Evolutionary conservation across 805 yeast genomes (phyloP).

Genomic region (Candida quercuum): DNA sequence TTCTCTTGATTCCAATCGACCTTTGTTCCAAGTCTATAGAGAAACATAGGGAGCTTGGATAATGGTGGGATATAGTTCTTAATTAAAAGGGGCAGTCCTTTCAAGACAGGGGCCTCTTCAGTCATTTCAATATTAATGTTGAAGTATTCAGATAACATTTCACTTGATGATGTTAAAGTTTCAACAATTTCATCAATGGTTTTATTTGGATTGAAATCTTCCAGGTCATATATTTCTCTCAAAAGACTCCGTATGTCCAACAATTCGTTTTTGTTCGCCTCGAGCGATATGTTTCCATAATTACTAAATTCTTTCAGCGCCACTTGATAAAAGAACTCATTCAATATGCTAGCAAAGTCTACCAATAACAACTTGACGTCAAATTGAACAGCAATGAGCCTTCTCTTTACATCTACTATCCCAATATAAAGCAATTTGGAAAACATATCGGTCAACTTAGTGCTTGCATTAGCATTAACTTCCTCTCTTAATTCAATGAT

Average conservation of each 20-base stretch:
- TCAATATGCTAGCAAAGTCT: conserved; percentile 68
- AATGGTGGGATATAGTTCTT: conserved; percentile 59
- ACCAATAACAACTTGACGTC: conserved; percentile 73
- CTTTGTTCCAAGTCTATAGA: conserved; percentile 53
- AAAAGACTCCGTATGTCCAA: conserved; percentile 10
- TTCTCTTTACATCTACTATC: conserved; percentile 60
- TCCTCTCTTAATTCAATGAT: conserved; percentile 49
- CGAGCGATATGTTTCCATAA: conserved; percentile 56
- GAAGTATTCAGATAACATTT: conserved; percentile 83
- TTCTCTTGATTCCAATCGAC: conserved; percentile 67
- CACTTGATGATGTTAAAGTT: conserved; percentile 46
- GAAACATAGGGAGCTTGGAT: conserved; percentile 59
- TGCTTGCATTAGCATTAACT: conserved; percentile 40
- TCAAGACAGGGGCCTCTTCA: conserved; percentile 31
- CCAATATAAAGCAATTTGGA: conserved; percentile 75
- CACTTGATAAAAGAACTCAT: conserved; percentile 75
- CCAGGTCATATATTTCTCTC: conserved; percentile 7
- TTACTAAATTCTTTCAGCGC: conserved; percentile 76
- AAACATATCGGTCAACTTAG: conserved; percentile 61
- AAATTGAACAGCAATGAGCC: conserved; percentile 80
- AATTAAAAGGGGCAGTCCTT: conserved; percentile 62
- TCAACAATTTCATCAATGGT: conserved; percentile 22
- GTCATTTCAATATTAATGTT: conserved; percentile 36
- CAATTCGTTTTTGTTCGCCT: conserved; percentile 17
- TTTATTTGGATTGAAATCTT: conserved; percentile 15